These are phyloP conservation scores for Ogataea ganodermae DNA, from an alignment of 805 yeast species.

Conservation along the genomic window DNA sequence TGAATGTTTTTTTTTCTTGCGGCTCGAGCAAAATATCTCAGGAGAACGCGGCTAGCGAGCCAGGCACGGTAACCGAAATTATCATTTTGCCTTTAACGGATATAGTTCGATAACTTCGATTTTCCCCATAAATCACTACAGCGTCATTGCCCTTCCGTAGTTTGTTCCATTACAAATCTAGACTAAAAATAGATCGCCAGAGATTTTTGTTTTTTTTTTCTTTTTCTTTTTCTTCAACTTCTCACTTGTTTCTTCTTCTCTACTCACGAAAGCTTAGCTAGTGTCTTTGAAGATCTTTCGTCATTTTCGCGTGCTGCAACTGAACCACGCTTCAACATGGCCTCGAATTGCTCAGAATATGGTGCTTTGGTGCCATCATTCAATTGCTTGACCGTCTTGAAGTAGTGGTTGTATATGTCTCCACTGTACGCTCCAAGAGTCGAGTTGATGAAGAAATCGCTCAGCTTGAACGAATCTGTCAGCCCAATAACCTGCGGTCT, in stretches of 20 bases:
- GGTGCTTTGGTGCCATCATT: slow-evolving; percentile 66
- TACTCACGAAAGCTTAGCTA: slow-evolving; percentile 26
- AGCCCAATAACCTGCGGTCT: slow-evolving; percentile 74
- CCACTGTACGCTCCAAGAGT: slow-evolving; percentile 83
- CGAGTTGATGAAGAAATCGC: slow-evolving; percentile 80
- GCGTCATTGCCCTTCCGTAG: no score
- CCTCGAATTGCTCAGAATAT: slow-evolving; percentile 46
- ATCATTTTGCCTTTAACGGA: background rate
- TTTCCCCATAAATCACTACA: background rate
- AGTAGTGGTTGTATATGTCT: slow-evolving; percentile 79
- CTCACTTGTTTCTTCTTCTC: no score
- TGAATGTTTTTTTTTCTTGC: background rate
- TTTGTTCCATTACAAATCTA: background rate
- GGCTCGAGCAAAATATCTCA: background rate
- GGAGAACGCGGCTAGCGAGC: background rate
- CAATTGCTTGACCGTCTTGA: slow-evolving; percentile 48
- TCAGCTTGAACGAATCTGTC: slow-evolving; percentile 81
- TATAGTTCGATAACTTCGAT: background rate
- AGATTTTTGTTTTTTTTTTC: background rate
- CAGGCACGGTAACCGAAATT: slow-evolving; percentile 3
- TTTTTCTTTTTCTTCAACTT: background rate
- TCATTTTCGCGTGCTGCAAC: slow-evolving; percentile 38
- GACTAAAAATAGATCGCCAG: background rate
- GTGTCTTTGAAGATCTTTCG: slow-evolving; percentile 20
- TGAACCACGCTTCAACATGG: slow-evolving; percentile 40